Base-by-base conservation (phyloP, 495 filamentous ascomycete genomes). In the Jackrogersella minutella region DNA sequence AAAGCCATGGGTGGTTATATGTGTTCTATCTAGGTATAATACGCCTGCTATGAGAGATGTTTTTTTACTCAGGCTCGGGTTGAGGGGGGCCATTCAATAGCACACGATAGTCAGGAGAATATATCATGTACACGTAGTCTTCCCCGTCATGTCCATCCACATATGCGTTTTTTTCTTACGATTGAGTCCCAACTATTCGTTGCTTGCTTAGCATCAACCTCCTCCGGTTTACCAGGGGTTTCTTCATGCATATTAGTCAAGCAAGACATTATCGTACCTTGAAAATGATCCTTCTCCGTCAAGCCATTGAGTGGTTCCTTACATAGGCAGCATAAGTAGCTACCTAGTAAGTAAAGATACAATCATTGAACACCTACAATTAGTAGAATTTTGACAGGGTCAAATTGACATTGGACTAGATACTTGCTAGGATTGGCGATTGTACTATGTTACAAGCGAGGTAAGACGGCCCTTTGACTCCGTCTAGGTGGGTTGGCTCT, bases 401-500 rank as follows among this genome's bases (percentile, higher is more conserved):
- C 52, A 52, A n/a, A 53, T 69, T 54, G 55, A 49, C 56, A 19
- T 62, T 43, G 16, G 26, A 36, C 26, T 16, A n/a, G n/a, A n/a
- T n/a, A 41, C 31, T 63, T 63, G 24, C 50, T 58, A 54, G 69
- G 69, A 57, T 53, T 57, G 64, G 44, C 34, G 26, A 47, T 10
- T 31, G 26, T 37, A 26, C 22, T 33, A 61, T 57, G 66, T 26
- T 28, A 26, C 40, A 61, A 61, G 66, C 46, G 47, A 68, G 68
- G 71, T 71, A 62, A 68, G 64, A 68, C 71, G 71, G 71, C 40
- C 68, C 68, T 73, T 64, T 28, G 69, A 57, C 63, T 73, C 71
- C 71, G 68, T 54, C 50, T 55, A 40, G 59, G 24, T 65, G 34
- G 54, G 43, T 40, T 36, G 44, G 53, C 49, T 62, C 37, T 59